Evolutionary conservation across 345 rosid species (phyloP), one percentile per base, ranked within the genome.

Genomic region (Fremontodendron californicum): DNA sequence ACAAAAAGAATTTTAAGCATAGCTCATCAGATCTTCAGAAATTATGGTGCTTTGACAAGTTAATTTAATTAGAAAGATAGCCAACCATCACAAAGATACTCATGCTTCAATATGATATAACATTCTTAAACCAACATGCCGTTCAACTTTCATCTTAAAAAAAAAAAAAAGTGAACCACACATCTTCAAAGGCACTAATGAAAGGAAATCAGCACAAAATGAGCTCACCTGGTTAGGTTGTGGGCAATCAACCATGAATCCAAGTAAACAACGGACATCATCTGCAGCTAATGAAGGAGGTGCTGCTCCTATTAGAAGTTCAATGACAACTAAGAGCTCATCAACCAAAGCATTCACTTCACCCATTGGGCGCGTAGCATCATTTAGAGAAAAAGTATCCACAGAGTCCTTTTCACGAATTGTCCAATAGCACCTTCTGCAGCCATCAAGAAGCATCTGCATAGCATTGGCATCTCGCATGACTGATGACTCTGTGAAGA

Each of bases 341-440:
- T 96, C 99, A 73, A 94, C 94, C 84, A 96, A 87, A 77, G 98
- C 97, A 87, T 96, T 96, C 71, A 96, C 81, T 88, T 94, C 99
- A 77, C 99, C 99, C 78, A 90, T 77, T 80, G 95, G 98, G 60
- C 89, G 98, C 12, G 78, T 78, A 81, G 82, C 86, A 79, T 84
- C 85, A 35, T 91, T 86, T 68, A 83, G 77, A 61, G 91, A 89
- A 83, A 89, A 93, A 31, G 90, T 83, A 73, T 85, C 78, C 55
- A 88, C 87, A 21, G 97, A 94, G 79, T 92, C 94, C 87, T 89
- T 92, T 84, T 96, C 98, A 61, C 81, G 85, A 79, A 89, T 78
- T 78, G 89, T 88, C 99, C 99, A 96, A 81, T 94, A 96, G 87
- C 99, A 96, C 85, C 89, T 92, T 91, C 99, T 89, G 88, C 99